A percentile compares a stretch with the other conserved stretches of the same genome.
These are phyloP conservation scores for Tolypocladium endophyticum DNA, from an alignment of 2,329 filamentous ascomycete species.

Conservation along the genomic window DNA sequence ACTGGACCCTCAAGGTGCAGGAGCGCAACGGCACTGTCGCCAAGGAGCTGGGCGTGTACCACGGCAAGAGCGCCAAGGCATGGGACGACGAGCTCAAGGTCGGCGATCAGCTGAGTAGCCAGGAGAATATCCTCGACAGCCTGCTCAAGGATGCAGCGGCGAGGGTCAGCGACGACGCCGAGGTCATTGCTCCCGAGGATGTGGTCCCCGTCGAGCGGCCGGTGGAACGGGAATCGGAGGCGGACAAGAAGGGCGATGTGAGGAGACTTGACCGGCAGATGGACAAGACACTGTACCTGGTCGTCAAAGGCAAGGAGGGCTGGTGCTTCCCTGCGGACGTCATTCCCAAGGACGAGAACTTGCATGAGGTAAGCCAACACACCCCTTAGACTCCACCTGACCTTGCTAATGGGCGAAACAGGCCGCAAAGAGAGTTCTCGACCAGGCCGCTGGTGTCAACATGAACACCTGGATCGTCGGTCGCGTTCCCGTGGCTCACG, in stretches of 20 bases:
- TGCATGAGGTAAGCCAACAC: slow-evolving; percentile 62
- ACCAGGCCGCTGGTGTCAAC: slow-evolving; percentile 72
- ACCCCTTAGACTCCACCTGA: neutral
- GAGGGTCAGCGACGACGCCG: slow-evolving; percentile 48
- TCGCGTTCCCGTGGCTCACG: slow-evolving; percentile 77
- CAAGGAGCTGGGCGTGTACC: slow-evolving; percentile 78
- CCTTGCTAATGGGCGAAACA: slow-evolving; percentile 24
- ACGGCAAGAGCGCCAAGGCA: slow-evolving; percentile 54
- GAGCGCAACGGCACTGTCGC: slow-evolving; percentile 64
- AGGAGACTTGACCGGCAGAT: slow-evolving; percentile 70
- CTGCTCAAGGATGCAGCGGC: slow-evolving; percentile 67
- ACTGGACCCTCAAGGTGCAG: slow-evolving; percentile 80
- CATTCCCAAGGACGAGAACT: slow-evolving; percentile 59
- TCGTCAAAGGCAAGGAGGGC: slow-evolving; percentile 64
- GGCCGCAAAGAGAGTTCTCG: slow-evolving; percentile 72
- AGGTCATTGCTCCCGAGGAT: slow-evolving; percentile 46
- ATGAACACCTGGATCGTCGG: slow-evolving; percentile 99
- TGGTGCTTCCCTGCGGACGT: slow-evolving; percentile 78
- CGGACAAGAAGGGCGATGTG: slow-evolving; percentile 64
- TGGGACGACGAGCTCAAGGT: slow-evolving; percentile 91
- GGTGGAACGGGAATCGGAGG: slow-evolving; percentile 60
- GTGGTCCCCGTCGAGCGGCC: slow-evolving; percentile 62
- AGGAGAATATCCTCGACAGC: slow-evolving; percentile 54
- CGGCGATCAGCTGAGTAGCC: slow-evolving; percentile 56
- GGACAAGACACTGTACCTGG: slow-evolving; percentile 74